These are phyloP conservation scores for Aspergillus nanangensis DNA, from an alignment of 495 filamentous ascomycete species.

Conservation along the genomic window DNA sequence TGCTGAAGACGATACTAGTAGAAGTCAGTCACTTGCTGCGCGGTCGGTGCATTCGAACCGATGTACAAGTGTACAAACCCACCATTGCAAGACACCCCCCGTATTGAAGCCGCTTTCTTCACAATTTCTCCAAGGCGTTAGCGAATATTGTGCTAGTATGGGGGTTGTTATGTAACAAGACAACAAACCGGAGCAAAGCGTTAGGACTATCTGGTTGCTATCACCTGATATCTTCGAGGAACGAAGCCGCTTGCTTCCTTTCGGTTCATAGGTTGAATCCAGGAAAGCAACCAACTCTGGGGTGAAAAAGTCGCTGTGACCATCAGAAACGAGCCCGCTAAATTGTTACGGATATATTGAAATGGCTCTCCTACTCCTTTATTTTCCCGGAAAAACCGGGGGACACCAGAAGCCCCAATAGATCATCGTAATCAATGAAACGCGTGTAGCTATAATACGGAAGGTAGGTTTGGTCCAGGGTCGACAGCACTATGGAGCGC, in stretches of 20 bases:
- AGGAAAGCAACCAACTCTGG: constrained; percentile 37
- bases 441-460: constrained; percentile 69
- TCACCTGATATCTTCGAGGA: constrained; percentile 12
- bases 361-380: constrained; percentile 23
- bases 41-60: too few relatives aligned
- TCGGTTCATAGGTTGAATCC: constrained; percentile 10
- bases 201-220: constrained; percentile 11
- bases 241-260: constrained; percentile 23
- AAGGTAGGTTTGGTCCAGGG: constrained; percentile 56
- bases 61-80: constrained; percentile 21
- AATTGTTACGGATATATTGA: not conserved
- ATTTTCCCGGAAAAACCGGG: constrained; percentile 33
- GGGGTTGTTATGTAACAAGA: too few relatives aligned
- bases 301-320: constrained; percentile 43
- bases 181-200: constrained; percentile 17
- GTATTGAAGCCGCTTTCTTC: constrained; percentile 46
- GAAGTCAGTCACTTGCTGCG: too few relatives aligned
- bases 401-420: constrained; percentile 54
- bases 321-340: constrained; percentile 2
- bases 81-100: constrained; percentile 44
- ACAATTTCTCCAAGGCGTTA: constrained; percentile 47
- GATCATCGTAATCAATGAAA: constrained; percentile 55
- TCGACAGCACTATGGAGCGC: constrained; percentile 66
- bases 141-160: not conserved
- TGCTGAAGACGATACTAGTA: constrained; percentile 30